Evolutionary conservation across 2,329 filamentous ascomycete species (phyloP), one percentile per base, ranked within the genome.

Genomic region (Aspergillus awamori): DNA sequence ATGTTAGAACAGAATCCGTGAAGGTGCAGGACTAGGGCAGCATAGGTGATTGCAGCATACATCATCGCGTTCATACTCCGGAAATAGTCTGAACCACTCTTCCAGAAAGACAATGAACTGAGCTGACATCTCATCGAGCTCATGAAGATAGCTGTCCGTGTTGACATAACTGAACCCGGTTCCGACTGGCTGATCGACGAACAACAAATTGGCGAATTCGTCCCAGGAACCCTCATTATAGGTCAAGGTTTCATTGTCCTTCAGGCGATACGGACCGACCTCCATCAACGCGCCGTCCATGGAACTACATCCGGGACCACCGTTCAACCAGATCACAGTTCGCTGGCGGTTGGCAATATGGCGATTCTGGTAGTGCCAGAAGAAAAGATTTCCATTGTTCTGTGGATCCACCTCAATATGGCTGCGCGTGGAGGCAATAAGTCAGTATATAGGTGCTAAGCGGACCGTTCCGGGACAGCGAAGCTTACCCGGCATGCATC

Each of bases 281-380:
- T 99, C 95, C 88, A 98, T 98, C 82, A 98, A 78, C 2, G 92
- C 93, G 67, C 94, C 95, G 76, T 99, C 96, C 84, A 97, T 93
- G 28, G 94, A 98, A 77, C 93, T 97, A 78, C 95, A 99, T 28
- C 96, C 95, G 1, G 95, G 95, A 0, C 95, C 96, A 57, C 95
- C 96, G 74, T 99, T 99, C 60, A 99, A 81, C 95, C 96, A 99
- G 72, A 99, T 88, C 10, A 99, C 90, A 2, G 93, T 97, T 60
- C 95, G 87, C 76, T 95, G 91, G 69, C 86, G 87, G 74, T 98
- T 91, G 60, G 93, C 94, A 68, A 99, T 97, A 76, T 99, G 95
- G 68, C 91, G 86, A 75, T 98, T 98, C 75, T 97, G 88, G 75
- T 91, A 97, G 73, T 97, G 92, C 95, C 95, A 99, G 83, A 99